phyloP scores from a whole-genome alignment of 2,329 filamentous ascomycete species.

The Clonostachys sp. region DNA sequence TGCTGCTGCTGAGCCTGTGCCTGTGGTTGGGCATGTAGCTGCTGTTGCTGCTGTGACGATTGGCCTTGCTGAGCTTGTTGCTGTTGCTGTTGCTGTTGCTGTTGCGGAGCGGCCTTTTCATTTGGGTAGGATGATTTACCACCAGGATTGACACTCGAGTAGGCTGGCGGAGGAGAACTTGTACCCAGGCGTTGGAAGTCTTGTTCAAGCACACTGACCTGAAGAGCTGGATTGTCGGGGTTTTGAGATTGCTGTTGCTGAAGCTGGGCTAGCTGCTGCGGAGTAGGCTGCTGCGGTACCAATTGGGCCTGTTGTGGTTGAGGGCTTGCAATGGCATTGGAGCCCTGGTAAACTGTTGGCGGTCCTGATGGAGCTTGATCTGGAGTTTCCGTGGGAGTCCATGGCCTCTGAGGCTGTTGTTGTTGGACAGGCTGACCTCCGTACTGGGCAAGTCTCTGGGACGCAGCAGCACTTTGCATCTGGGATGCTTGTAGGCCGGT shows the following conservation, averaged over 20 bases:
- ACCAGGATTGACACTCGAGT: slow-evolving; percentile 68
- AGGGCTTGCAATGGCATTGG: slow-evolving; percentile 60
- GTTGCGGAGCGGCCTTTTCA: slow-evolving; percentile 58
- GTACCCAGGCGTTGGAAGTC: slow-evolving; percentile 80
- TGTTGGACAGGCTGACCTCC: slow-evolving; percentile 25
- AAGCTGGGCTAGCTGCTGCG: background rate
- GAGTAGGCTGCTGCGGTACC: slow-evolving; percentile 30
- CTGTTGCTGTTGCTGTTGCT: slow-evolving; percentile 3
- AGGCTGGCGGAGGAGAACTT: slow-evolving; percentile 89
- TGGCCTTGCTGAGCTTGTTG: slow-evolving; percentile 5
- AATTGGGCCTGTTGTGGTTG: slow-evolving; percentile 32
- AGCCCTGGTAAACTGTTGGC: slow-evolving; percentile 86
- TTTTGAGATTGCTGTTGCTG: slow-evolving; percentile 15
- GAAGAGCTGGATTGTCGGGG: slow-evolving; percentile 31
- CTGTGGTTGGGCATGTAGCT: slow-evolving; percentile 15
- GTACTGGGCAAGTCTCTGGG: slow-evolving; percentile 79
- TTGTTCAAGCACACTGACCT: slow-evolving; percentile 73
- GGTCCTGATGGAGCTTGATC: slow-evolving; percentile 84
- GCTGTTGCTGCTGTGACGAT: slow-evolving; percentile 10
- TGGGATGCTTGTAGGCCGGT: slow-evolving; percentile 63
- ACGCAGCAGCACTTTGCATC: slow-evolving; percentile 69
- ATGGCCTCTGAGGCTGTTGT: slow-evolving; percentile 53
- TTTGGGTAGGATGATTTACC: slow-evolving; percentile 62
- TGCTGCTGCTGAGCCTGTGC: slow-evolving; percentile 1
- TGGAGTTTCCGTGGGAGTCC: slow-evolving; percentile 91